phyloP scores from a whole-genome alignment of 1,139 yeast genomes.

The Kodamaea anthophila region DNA sequence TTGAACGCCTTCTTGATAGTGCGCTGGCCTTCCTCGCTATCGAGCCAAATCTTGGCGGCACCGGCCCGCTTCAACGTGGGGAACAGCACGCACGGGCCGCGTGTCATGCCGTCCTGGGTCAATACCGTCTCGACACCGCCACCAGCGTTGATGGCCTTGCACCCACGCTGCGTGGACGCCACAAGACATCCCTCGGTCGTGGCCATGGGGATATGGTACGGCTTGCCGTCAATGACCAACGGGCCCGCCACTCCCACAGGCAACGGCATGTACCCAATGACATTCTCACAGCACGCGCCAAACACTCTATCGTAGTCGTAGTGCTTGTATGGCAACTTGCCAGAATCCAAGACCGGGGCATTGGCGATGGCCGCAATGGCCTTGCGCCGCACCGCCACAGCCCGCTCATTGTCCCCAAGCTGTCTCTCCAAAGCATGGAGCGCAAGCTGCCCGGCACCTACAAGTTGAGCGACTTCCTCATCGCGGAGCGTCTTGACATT shows the following conservation, averaged over 20 bases:
- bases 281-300: constrained; percentile 99
- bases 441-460: constrained; percentile 74
- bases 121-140: constrained; percentile 93
- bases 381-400: constrained; percentile 87
- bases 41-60: constrained; percentile 91
- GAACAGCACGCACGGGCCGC: constrained; percentile 96
- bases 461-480: constrained; percentile 69
- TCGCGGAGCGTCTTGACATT: constrained; percentile 58
- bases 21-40: constrained; percentile 87
- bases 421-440: constrained; percentile 91
- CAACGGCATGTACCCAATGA: constrained; percentile 90
- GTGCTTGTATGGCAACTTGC: constrained; percentile 68
- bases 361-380: constrained; percentile 80
- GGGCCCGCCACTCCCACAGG: constrained; percentile 99
- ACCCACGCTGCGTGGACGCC: constrained; percentile 98
- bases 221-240: constrained; percentile 76
- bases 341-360: constrained; percentile 71
- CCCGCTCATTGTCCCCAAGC: constrained; percentile 79
- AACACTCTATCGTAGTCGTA: constrained; percentile 94
- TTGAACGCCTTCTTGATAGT: constrained; percentile 84
- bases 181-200: constrained; percentile 98
- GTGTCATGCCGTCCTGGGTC: constrained; percentile 96
- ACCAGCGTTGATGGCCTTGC: constrained; percentile 95
- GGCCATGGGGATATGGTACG: constrained; percentile 95
- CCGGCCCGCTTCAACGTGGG: constrained; percentile 82